Percentiles rank a stretch among this genome's conserved stretches.
These are phyloP conservation scores for Aspergillus sclerotialis DNA, from an alignment of 2,329 filamentous ascomycete genomes.

Conservation along the genomic window DNA sequence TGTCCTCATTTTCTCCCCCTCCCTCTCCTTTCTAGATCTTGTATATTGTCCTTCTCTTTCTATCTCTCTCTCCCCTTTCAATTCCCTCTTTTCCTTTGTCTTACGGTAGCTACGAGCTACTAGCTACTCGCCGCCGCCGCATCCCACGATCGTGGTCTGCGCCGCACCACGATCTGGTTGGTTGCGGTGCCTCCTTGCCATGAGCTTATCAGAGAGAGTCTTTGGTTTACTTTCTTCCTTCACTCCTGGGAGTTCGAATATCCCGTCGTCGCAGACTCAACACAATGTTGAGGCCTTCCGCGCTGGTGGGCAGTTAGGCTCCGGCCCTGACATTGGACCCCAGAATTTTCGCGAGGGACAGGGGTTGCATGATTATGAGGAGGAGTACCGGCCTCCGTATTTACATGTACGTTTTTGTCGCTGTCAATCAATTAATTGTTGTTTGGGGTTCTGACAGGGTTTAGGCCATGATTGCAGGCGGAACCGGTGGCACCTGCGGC, in stretches of 20 bases:
- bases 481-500: constrained; percentile 83
- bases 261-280: constrained; percentile 23
- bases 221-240: constrained; percentile 45
- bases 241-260: constrained; percentile 21
- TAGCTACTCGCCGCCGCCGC: constrained; percentile 14
- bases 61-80: constrained; percentile 1
- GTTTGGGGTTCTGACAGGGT: too few relatives aligned
- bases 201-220: constrained; percentile 53
- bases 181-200: constrained; percentile 35
- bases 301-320: constrained; percentile 9
- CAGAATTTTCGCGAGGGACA: constrained; percentile 28
- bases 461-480: constrained; percentile 91
- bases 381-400: constrained; percentile 55
- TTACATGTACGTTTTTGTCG: constrained; percentile 49
- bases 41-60: constrained; percentile 5
- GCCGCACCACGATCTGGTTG: constrained; percentile 26
- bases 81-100: constrained; percentile 10
- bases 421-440: too few relatives aligned
- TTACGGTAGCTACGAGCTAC: too few relatives aligned
- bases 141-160: constrained; percentile 21
- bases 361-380: constrained; percentile 37
- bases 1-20: constrained; percentile 7
- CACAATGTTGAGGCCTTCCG: constrained; percentile 13
- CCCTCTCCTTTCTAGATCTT: constrained; percentile 5
- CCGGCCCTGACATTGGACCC: constrained; percentile 9